phyloP scores from a whole-genome alignment of 257 asterid genomes.

The Solanum bulbocastanum region DNA sequence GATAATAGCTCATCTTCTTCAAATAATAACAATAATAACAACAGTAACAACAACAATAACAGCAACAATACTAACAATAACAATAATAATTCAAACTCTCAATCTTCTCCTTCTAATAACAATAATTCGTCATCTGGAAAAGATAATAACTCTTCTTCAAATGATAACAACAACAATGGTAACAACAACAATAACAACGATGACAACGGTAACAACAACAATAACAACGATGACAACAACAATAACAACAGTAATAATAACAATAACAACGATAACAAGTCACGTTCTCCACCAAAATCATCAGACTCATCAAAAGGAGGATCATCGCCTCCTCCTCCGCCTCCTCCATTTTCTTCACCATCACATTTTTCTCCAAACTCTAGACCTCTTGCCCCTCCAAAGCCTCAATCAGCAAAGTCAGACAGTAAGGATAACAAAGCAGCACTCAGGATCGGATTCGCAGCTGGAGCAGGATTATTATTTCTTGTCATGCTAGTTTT shows the following conservation, averaged over 20 bases:
- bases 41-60: neutral
- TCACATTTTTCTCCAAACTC: neutral
- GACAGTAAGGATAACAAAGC: neutral
- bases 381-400: slow-evolving; percentile 10
- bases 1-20: neutral
- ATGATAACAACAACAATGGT: neutral
- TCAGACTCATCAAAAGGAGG: neutral
- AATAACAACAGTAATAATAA: neutral
- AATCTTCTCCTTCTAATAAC: neutral
- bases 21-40: neutral
- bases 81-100: neutral
- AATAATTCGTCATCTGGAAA: neutral
- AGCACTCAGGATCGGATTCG: slow-evolving; percentile 41
- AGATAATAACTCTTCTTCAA: neutral
- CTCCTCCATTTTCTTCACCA: neutral
- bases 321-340: neutral
- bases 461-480: slow-evolving; percentile 51
- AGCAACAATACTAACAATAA: neutral
- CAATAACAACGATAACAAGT: neutral
- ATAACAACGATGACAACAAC: neutral
- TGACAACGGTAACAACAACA: too few species aligned
- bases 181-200: too few species aligned
- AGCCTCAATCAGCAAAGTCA: neutral
- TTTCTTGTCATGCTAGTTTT: slow-evolving; percentile 32
- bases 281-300: neutral